Evolutionary conservation across 768 basidiomycete genomes (phyloP).

Genomic region (Boletus eberwhitei): DNA sequence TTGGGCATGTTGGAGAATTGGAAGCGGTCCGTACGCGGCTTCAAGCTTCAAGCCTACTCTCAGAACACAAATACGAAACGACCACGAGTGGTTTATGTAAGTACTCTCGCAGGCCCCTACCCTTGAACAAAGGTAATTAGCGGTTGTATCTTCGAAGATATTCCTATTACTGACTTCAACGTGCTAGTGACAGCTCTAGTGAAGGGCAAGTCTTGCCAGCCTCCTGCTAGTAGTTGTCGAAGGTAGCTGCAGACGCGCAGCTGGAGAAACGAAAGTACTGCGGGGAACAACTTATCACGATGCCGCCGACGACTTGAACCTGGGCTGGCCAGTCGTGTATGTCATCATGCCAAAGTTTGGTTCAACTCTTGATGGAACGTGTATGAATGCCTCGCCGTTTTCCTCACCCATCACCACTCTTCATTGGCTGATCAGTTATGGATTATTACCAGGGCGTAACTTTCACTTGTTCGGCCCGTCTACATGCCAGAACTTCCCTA

Average conservation of each 20-base stretch:
- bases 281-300: too few relatives aligned
- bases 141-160: neutral
- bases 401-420: neutral
- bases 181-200: neutral
- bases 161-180: neutral
- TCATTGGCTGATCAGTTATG: neutral
- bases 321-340: neutral
- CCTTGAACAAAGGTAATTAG: too few relatives aligned
- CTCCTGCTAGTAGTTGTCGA: neutral
- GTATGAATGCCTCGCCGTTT: neutral
- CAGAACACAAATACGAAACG: too few relatives aligned
- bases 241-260: neutral
- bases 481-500: neutral
- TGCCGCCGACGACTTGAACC: too few relatives aligned
- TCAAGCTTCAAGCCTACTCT: too few relatives aligned
- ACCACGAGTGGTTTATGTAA: too few relatives aligned
- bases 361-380: neutral
- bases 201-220: neutral
- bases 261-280: neutral
- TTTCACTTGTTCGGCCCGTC: neutral
- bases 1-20: conserved; percentile 26
- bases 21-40: neutral
- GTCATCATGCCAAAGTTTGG: neutral
- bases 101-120: too few relatives aligned
- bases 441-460: too few relatives aligned